These are phyloP conservation scores for Candida vaughaniae DNA, from an alignment of 805 yeast species.

Conservation along the genomic window DNA sequence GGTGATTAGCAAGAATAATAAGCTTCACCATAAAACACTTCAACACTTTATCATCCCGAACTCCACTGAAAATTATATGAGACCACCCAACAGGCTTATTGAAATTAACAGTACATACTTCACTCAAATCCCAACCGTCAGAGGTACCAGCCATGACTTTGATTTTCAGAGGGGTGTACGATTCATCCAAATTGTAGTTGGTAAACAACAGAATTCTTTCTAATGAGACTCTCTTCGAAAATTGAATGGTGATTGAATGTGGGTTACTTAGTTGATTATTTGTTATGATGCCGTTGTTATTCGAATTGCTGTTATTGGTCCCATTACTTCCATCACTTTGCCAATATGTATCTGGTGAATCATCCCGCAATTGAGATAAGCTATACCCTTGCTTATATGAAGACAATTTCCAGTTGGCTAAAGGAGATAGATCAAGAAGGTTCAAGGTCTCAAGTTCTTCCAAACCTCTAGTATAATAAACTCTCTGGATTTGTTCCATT, in stretches of 20 bases:
- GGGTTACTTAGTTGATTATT: slow-evolving; percentile 59
- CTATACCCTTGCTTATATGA: slow-evolving; percentile 74
- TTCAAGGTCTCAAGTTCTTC: slow-evolving; percentile 57
- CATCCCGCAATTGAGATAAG: slow-evolving; percentile 68
- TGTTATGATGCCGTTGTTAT: slow-evolving; percentile 21
- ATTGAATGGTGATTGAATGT: slow-evolving; percentile 75
- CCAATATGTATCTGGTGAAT: slow-evolving; percentile 77
- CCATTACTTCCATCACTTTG: slow-evolving; percentile 81
- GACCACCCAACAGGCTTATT: slow-evolving; percentile 79
- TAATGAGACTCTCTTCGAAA: slow-evolving; percentile 71
- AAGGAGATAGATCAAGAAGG: slow-evolving; percentile 70
- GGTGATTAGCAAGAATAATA: slow-evolving; percentile 74
- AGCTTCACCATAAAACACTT: slow-evolving; percentile 67
- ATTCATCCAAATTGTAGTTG: slow-evolving; percentile 75
- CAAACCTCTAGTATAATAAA: slow-evolving; percentile 46
- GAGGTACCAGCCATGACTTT: slow-evolving; percentile 65
- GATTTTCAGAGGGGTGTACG: slow-evolving; percentile 83
- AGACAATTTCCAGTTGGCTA: slow-evolving; percentile 84
- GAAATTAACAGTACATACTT: slow-evolving; percentile 59
- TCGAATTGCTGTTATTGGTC: slow-evolving; percentile 18
- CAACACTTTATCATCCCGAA: slow-evolving; percentile 53
- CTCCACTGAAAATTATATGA: slow-evolving; percentile 56
- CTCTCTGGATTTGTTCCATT: slow-evolving; percentile 39
- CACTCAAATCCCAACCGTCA: slow-evolving; percentile 73
- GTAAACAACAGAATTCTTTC: slow-evolving; percentile 69